phyloP scores from a whole-genome alignment of 345 rosid genomes.

The Syzygium aqueum region DNA sequence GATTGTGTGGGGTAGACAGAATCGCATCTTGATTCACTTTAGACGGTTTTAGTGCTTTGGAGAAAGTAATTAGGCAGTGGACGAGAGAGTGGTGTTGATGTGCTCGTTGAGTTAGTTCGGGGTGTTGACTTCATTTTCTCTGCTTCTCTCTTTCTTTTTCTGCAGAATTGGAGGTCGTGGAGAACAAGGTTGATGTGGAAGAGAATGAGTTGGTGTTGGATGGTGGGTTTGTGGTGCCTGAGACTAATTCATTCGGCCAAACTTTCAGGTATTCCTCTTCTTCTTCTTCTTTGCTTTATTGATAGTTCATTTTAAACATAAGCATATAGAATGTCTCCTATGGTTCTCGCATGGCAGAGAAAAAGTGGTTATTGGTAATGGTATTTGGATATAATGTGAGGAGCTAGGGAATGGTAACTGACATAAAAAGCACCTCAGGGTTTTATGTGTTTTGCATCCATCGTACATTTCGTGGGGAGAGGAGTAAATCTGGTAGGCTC shows the following conservation, averaged over 20 bases:
- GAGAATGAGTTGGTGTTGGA: constrained; percentile 37
- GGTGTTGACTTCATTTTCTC: no score
- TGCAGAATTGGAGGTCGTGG: not conserved
- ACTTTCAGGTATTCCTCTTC: constrained; percentile 47
- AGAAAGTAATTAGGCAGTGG: not conserved
- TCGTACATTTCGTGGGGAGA: not conserved
- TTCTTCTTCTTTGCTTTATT: not conserved
- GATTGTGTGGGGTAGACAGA: not conserved
- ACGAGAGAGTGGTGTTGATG: not conserved
- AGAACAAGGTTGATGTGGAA: not conserved
- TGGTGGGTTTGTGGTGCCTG: constrained; percentile 52
- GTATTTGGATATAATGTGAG: not conserved
- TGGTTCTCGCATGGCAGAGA: not conserved
- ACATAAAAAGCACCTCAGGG: not conserved
- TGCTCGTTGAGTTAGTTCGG: not conserved
- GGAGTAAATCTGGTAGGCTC: not conserved
- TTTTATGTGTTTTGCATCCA: not conserved
- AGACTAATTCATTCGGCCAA: constrained; percentile 74
- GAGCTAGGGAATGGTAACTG: not conserved
- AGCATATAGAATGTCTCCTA: not conserved
- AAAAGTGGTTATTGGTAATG: not conserved
- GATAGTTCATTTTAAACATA: not conserved
- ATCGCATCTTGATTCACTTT: not conserved
- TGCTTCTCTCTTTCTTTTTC: not conserved
- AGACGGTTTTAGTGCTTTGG: not conserved